These are phyloP conservation scores for Stagonosporopsis chrysanthemi DNA, from an alignment of 2,329 filamentous ascomycete genomes.

Conservation along the genomic window DNA sequence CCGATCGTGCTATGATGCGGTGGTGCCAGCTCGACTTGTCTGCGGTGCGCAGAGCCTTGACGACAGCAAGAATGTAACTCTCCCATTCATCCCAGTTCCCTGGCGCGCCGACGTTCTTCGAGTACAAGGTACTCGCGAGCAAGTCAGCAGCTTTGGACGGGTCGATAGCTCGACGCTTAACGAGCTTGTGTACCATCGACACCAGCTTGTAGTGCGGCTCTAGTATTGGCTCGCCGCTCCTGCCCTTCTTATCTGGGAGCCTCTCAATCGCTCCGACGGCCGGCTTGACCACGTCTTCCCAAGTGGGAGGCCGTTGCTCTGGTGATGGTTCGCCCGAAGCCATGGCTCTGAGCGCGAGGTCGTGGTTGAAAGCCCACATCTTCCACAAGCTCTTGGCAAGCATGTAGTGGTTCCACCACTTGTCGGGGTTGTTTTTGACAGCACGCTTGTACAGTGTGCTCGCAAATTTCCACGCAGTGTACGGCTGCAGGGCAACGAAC, in stretches of 20 bases:
- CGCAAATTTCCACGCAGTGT: constrained; percentile 71
- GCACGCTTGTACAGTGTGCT: constrained; percentile 67
- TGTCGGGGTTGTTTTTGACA: constrained; percentile 64
- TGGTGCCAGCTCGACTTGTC: constrained; percentile 98
- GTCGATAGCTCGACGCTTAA: constrained; percentile 59
- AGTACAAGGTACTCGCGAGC: constrained; percentile 62
- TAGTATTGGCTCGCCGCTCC: constrained; percentile 76
- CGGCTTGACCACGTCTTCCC: constrained; percentile 61
- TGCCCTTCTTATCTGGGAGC: constrained; percentile 67
- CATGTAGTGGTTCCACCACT: constrained; percentile 74
- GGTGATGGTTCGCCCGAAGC: constrained; percentile 38
- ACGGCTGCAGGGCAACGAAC: constrained; percentile 65
- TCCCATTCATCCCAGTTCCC: constrained; percentile 63
- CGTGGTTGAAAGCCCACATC: constrained; percentile 63
- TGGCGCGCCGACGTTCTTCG: constrained; percentile 59
- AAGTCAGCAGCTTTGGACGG: constrained; percentile 58
- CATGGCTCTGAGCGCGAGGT: constrained; percentile 44
- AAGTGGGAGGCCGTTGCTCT: constrained; percentile 35
- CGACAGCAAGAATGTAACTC: constrained; percentile 68
- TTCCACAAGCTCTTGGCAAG: constrained; percentile 77
- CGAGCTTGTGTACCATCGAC: constrained; percentile 81
- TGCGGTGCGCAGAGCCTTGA: constrained; percentile 67
- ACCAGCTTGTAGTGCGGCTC: constrained; percentile 94
- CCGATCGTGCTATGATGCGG: constrained; percentile 80
- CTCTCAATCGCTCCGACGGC: constrained; percentile 67